phyloP scores from a whole-genome alignment of 495 filamentous ascomycete genomes.

The Copromyces sp. region DNA sequence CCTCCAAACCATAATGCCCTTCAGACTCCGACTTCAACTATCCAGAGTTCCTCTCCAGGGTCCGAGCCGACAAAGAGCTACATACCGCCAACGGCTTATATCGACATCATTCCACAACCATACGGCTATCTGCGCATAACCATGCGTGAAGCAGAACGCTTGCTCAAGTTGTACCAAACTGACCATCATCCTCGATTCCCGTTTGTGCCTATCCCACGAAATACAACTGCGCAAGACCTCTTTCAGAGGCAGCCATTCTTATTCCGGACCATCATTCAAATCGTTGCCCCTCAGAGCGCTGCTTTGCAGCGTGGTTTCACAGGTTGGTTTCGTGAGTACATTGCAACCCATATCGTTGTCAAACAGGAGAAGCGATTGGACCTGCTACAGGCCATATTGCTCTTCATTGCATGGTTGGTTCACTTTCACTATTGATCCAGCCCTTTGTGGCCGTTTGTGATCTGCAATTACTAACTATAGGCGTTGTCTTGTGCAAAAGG shows the following conservation, averaged over 20 bases:
- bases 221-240: slow-evolving; percentile 8
- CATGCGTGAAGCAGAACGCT: slow-evolving; percentile 6
- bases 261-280: slow-evolving; percentile 15
- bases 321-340: slow-evolving; percentile 8
- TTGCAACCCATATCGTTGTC: slow-evolving; percentile 15
- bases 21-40: background rate
- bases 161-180: slow-evolving; percentile 12
- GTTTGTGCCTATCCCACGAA: slow-evolving; percentile 12
- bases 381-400: slow-evolving; percentile 16
- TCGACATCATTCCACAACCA: slow-evolving; percentile 12
- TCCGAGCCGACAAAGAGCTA: background rate
- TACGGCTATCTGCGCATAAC: slow-evolving; percentile 6
- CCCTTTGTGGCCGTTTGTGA: background rate
- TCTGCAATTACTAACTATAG: background rate
- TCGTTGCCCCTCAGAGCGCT: slow-evolving; percentile 10
- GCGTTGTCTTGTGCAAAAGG: background rate
- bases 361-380: slow-evolving; percentile 17
- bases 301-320: slow-evolving; percentile 7
- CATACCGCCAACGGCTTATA: background rate
- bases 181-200: slow-evolving; percentile 15
- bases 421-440: background rate
- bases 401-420: slow-evolving; percentile 18
- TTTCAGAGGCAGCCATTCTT: slow-evolving; percentile 13
- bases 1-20: background rate
- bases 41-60: background rate